A percentile compares a stretch with the other conserved stretches of the same genome.
Conservation (phyloP, 2,329 filamentous ascomycete genomes). For the Monilinia polystroma region DNA sequence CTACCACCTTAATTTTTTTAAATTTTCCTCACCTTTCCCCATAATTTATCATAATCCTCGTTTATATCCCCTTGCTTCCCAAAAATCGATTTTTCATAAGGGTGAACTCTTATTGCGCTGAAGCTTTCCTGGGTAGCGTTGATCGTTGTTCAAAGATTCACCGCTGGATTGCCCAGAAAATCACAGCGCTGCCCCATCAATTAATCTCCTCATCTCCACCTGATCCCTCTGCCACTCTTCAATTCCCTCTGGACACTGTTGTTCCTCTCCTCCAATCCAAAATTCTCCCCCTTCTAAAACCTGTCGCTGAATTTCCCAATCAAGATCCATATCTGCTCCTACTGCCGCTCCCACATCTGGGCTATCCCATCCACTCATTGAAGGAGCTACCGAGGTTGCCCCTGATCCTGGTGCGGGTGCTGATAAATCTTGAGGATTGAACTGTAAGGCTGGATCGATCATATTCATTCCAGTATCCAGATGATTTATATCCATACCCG, state of each 20-base stretch:
- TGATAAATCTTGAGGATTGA: not conserved
- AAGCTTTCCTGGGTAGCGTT: not conserved
- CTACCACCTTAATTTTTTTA: not conserved
- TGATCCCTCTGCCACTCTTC: constrained; percentile 25
- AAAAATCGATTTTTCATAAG: too few relatives aligned
- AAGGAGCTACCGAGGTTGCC: constrained; percentile 5
- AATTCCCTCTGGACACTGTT: not conserved
- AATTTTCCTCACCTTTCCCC: not conserved
- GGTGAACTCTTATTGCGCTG: too few relatives aligned
- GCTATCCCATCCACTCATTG: constrained; percentile 1
- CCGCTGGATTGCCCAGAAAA: not conserved
- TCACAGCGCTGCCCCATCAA: constrained; percentile 27
- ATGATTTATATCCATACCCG: not conserved
- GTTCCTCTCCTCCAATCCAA: constrained; percentile 34
- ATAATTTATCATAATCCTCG: not conserved
- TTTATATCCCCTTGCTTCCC: not conserved
- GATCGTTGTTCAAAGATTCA: not conserved
- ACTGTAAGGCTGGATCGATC: constrained; percentile 20
- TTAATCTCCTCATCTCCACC: constrained; percentile 38
- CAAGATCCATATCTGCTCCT: constrained; percentile 27
- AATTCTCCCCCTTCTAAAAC: constrained; percentile 32
- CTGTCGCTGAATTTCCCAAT: constrained; percentile 37
- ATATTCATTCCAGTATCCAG: constrained; percentile 7
- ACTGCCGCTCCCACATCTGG: not conserved
- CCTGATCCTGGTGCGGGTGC: not conserved